A percentile compares a stretch with the other conserved stretches of the same genome.
phyloP scores from a whole-genome alignment of 2,329 filamentous ascomycete species.

The Emergomyces pasteurianus region DNA sequence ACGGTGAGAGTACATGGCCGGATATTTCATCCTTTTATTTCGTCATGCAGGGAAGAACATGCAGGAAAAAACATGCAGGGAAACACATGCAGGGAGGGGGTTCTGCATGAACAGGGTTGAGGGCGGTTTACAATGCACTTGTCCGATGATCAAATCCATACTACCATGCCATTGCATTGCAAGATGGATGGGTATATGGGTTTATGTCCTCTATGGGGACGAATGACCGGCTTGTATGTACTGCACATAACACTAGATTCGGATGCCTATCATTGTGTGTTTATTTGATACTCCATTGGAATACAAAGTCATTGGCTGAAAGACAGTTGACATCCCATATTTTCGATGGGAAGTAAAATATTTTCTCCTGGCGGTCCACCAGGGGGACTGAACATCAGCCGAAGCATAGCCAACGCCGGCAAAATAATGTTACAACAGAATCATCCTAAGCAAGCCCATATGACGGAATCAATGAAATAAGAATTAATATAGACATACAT shows the following conservation, averaged over 20 bases:
- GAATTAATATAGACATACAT: background rate
- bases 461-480: background rate
- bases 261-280: background rate
- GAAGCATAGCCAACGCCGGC: too few species aligned
- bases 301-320: background rate
- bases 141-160: background rate
- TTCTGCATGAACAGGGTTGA: background rate
- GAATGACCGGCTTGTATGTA: too few species aligned
- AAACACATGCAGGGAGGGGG: background rate
- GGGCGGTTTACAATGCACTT: background rate
- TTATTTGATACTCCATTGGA: background rate
- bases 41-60: background rate
- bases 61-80: background rate
- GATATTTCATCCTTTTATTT: background rate
- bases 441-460: background rate
- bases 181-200: background rate
- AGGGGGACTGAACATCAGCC: too few species aligned
- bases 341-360: background rate
- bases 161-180: background rate
- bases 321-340: background rate
- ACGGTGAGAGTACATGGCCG: background rate
- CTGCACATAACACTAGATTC: background rate
- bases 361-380: background rate
- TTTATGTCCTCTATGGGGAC: background rate
- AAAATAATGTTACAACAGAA: background rate